Conservation (phyloP, 2,329 filamentous ascomycete genomes). For the Fusarium floridanum region DNA sequence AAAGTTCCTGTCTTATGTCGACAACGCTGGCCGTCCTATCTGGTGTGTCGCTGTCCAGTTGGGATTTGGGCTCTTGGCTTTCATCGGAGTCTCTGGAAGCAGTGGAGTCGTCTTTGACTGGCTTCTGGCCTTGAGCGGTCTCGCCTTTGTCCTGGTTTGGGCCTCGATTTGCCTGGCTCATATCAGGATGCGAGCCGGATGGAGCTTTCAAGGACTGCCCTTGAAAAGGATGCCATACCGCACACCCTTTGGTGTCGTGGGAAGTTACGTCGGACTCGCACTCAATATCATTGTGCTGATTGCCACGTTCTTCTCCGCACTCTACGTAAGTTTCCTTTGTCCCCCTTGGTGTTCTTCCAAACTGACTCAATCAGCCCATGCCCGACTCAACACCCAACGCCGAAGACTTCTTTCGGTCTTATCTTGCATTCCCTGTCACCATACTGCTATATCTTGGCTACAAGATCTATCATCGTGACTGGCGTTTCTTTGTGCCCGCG, state of each 20-base stretch:
- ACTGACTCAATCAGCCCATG: background rate
- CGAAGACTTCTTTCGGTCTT: slow-evolving; percentile 78
- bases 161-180: background rate
- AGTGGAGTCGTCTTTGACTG: background rate
- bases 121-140: background rate
- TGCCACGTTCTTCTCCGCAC: background rate
- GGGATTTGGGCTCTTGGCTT: background rate
- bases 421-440: slow-evolving; percentile 77
- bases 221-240: background rate
- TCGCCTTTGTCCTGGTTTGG: background rate
- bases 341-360: background rate
- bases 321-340: background rate
- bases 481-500: slow-evolving; percentile 66
- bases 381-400: slow-evolving; percentile 76
- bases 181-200: background rate
- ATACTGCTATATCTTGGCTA: slow-evolving; percentile 76
- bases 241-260: background rate
- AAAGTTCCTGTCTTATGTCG: background rate
- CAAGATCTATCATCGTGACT: slow-evolving; percentile 79
- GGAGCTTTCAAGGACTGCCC: background rate
- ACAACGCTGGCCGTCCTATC: background rate
- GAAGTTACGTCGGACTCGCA: background rate
- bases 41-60: background rate
- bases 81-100: background rate
- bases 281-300: background rate